Conservation (phyloP, 1,284 basidiomycete species). For the Stereum hirsutum region DNA sequence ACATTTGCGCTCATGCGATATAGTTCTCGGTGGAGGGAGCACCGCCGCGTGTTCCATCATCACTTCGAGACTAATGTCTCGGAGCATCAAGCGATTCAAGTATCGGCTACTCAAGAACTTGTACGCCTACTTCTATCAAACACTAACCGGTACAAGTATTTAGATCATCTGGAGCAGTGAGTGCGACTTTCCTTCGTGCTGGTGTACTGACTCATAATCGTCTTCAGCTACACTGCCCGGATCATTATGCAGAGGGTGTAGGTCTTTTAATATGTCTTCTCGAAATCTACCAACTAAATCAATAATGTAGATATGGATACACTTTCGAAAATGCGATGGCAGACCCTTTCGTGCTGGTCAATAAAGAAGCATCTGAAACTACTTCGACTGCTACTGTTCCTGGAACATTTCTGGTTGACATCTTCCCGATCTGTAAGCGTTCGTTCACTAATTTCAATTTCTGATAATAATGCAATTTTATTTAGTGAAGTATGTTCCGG, state of each 20-base stretch:
- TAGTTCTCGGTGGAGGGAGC: constrained; percentile 12
- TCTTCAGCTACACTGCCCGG: constrained; percentile 9
- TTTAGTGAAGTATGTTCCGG: constrained; percentile 6
- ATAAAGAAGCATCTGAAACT: constrained; percentile 15
- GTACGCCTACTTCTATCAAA: constrained; percentile 5
- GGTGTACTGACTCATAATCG: not conserved
- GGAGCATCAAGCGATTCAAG: constrained; percentile 10
- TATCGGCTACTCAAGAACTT: constrained; percentile 7
- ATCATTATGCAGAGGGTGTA: constrained; percentile 12
- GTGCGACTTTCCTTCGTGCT: not conserved
- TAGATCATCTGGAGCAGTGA: constrained; percentile 9
- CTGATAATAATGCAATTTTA: not conserved
- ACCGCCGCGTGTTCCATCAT: constrained; percentile 11
- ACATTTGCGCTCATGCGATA: constrained; percentile 13
- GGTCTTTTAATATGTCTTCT: not conserved
- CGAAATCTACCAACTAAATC: not conserved
- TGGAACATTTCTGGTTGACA: constrained; percentile 19
- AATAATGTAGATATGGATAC: constrained; percentile 5
- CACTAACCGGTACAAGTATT: constrained; percentile 5
- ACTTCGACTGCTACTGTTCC: constrained; percentile 17
- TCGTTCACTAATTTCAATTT: not conserved
- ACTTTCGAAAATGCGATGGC: constrained; percentile 9
- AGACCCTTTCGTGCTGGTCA: constrained; percentile 12
- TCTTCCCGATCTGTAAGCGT: constrained; percentile 16
- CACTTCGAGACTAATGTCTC: constrained; percentile 9